phyloP scores from a whole-genome alignment of 495 filamentous ascomycete genomes.

The Aspergillus conjunctus region DNA sequence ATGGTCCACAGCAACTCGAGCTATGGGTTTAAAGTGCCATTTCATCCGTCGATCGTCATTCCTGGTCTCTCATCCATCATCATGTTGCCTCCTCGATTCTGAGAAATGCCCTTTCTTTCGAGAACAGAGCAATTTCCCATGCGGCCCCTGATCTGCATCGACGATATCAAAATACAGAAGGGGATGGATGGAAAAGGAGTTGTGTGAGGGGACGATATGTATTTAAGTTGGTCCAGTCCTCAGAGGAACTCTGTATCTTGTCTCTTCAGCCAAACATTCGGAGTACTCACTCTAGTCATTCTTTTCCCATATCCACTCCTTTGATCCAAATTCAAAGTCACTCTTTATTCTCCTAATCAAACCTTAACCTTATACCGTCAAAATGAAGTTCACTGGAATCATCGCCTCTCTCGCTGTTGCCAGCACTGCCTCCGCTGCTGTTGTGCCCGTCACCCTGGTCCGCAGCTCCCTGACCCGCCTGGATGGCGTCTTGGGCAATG shows the following conservation, averaged over 20 bases:
- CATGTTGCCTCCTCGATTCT: not conserved
- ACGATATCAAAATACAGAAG: conserved; percentile 2
- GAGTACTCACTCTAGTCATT: conserved; percentile 25
- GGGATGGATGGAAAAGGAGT: not conserved
- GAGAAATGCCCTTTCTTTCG: not conserved
- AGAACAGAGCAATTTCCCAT: not conserved
- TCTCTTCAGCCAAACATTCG: conserved; percentile 23
- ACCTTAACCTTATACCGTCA: conserved; percentile 17
- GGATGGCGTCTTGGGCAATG: conserved; percentile 15
- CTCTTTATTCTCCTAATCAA: conserved; percentile 8
- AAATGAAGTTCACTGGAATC: conserved; percentile 47
- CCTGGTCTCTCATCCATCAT: not conserved
- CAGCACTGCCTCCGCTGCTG: conserved; percentile 29
- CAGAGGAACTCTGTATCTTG: not conserved
- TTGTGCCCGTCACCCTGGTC: conserved; percentile 24
- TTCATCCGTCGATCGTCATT: conserved; percentile 1
- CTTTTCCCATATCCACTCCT: conserved; percentile 33
- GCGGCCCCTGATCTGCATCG: conserved; percentile 19
- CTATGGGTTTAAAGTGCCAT: not conserved
- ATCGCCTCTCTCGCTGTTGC: conserved; percentile 30
- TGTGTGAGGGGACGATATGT: not conserved
- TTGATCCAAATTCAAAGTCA: conserved; percentile 9
- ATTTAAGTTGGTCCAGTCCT: not conserved
- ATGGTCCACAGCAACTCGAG: not conserved
- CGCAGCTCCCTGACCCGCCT: conserved; percentile 16